phyloP scores from a whole-genome alignment of 495 filamentous ascomycete genomes.

The Umbilicaria muhlenbergii region DNA sequence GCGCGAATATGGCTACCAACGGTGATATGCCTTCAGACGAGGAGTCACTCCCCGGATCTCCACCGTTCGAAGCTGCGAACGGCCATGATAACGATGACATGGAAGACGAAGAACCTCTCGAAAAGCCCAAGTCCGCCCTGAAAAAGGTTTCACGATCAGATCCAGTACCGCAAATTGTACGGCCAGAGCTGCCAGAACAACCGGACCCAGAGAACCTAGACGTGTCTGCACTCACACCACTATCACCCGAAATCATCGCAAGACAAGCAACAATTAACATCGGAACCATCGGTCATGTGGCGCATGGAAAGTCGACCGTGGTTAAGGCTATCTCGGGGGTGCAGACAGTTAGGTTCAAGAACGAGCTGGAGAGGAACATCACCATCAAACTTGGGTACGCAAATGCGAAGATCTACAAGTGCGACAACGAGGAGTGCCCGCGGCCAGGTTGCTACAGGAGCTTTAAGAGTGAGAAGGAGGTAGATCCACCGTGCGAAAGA shows the following conservation, averaged over 20 bases:
- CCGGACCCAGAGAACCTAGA: constrained; percentile 79
- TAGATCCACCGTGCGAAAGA: constrained; percentile 87
- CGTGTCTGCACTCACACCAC: constrained; percentile 56
- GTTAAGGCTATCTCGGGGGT: constrained; percentile 98
- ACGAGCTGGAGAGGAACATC: constrained; percentile 95
- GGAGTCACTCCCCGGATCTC: constrained; percentile 42
- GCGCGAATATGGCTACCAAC: constrained; percentile 45
- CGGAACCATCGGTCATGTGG: constrained; percentile 96
- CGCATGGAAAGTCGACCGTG: constrained; percentile 95
- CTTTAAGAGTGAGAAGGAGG: constrained; percentile 95
- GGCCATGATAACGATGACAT: constrained; percentile 33
- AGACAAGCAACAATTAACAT: constrained; percentile 99
- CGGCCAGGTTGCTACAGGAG: constrained; percentile 90
- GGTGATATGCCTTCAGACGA: constrained; percentile 44
- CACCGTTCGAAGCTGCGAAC: constrained; percentile 36
- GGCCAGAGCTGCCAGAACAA: constrained; percentile 66
- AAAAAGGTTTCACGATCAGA: constrained; percentile 38
- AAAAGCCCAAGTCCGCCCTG: constrained; percentile 50
- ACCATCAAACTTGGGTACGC: constrained; percentile 99
- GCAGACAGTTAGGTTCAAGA: constrained; percentile 98
- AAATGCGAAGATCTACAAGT: constrained; percentile 99
- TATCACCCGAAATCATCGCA: constrained; percentile 91
- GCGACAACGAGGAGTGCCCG: constrained; percentile 79
- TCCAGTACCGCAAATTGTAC: constrained; percentile 28
- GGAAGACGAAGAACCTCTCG: constrained; percentile 35